A percentile compares a stretch with the other conserved stretches of the same genome.
These are phyloP conservation scores for Amphibolis antarctica DNA, from an alignment of 106 monocot species.

Conservation along the genomic window DNA sequence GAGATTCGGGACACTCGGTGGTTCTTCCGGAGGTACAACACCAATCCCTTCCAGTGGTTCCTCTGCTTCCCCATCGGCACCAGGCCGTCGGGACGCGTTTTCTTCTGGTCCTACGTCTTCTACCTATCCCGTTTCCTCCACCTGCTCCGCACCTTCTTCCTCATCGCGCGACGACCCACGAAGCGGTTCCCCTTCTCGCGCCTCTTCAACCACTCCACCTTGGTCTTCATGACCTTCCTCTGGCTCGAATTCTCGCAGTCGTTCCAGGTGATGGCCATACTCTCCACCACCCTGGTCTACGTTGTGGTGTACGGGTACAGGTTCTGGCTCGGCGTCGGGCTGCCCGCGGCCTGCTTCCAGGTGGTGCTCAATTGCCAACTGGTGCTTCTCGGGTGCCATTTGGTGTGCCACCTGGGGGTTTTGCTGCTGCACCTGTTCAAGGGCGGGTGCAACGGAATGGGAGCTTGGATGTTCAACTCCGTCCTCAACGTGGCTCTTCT, in stretches of 20 bases:
- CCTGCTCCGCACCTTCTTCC: conserved; percentile 55
- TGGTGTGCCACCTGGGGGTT: conserved; percentile 60
- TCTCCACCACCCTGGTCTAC: conserved; percentile 54
- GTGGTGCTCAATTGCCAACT: conserved; percentile 50
- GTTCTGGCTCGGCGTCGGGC: conserved; percentile 76
- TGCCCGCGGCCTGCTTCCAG: conserved; percentile 33
- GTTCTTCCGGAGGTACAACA: conserved; percentile 18
- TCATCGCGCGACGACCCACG: conserved; percentile 37
- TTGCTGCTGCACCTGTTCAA: conserved; percentile 53
- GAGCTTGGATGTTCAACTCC: conserved; percentile 83
- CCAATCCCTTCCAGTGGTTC: conserved; percentile 67
- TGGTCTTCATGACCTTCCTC: conserved; percentile 72
- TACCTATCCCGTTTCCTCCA: conserved; percentile 83
- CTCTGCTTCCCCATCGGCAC: conserved; percentile 90
- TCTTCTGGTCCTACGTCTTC: conserved; percentile 96
- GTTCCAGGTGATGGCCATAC: conserved; percentile 75
- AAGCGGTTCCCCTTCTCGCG: conserved; percentile 1
- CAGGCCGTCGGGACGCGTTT: conserved; percentile 74
- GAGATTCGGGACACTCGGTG: conserved; percentile 64
- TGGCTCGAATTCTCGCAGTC: conserved; percentile 99
- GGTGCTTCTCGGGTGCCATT: conserved; percentile 46
- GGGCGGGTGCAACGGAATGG: conserved; percentile 84
- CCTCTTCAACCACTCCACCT: conserved; percentile 37
- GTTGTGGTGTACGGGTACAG: conserved; percentile 67
- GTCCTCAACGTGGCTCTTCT: conserved; percentile 58